Evolutionary conservation across 306 rosid species (phyloP).

Genomic region (Trifolium dubium): DNA sequence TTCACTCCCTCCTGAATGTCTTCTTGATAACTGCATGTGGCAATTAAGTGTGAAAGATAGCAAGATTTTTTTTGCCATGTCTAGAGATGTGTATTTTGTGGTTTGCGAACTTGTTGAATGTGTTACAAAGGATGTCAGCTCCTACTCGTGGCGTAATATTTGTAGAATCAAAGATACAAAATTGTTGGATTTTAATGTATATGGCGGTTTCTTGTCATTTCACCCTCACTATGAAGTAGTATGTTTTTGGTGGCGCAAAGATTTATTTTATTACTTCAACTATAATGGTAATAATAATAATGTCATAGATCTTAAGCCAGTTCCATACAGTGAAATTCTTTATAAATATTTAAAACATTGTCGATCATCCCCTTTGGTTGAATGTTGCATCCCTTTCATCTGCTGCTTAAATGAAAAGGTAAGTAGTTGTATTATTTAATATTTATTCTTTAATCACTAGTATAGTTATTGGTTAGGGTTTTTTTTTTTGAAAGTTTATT

Average conservation of each 20-base stretch:
- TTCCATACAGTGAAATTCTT: background rate
- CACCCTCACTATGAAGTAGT: background rate
- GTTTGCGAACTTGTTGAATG: background rate
- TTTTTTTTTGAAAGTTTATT: no score
- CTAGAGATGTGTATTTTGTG: background rate
- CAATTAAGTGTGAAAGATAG: background rate
- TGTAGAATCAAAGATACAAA: background rate
- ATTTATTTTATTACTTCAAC: background rate
- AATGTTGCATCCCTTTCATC: conserved; percentile 5
- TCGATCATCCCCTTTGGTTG: background rate
- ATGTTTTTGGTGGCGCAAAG: background rate
- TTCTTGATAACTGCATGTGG: background rate
- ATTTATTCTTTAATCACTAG: background rate
- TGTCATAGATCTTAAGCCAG: background rate
- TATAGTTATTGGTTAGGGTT: background rate
- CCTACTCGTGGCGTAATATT: background rate
- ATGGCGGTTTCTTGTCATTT: background rate
- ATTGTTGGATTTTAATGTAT: background rate
- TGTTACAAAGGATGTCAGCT: background rate
- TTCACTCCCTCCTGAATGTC: background rate
- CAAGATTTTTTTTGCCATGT: background rate
- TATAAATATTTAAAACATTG: background rate
- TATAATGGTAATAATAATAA: background rate
- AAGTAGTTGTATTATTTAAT: background rate
- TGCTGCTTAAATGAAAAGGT: conserved; percentile 3